Evolutionary conservation across 352 stramenopile species (phyloP), one percentile per base, ranked within the genome.

Genomic region (Globisporangium uncinulatum): DNA sequence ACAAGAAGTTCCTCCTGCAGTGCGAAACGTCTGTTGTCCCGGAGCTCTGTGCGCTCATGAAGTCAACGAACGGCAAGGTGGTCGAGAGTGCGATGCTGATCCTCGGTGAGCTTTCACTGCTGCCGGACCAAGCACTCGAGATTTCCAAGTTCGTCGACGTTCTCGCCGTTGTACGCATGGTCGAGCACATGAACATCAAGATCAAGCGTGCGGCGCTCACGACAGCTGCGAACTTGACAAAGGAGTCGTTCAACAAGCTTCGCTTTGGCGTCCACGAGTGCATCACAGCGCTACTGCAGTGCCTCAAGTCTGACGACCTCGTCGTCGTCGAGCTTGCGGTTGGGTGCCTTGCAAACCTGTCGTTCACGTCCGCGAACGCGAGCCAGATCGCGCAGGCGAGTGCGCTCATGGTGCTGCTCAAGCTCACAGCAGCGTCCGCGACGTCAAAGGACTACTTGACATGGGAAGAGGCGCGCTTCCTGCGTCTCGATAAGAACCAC

Each of bases 231-330:
- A 71, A 87, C 60, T 57, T 90, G 9, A 92, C 80, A 4, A 84
- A 83, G 15, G 79, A 90, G 54, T 87, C 83, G 0, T 89, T 90
- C 51, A 90, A 90, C 63, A 90, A 90, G 56, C 60, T 86, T 5
- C 78, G 78, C 10, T 92, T 89, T 29, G 79, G 80, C 0, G 67
- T 86, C 8, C 60, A 63, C 9, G 73, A 83, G 43, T 86, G 80
- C 42, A 57, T 89, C 11, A 64, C 75, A 31, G 76, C 76, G 7
- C 60, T 92, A 29, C 51, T 89, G 15, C 36, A 29, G 8, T 80
- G 73, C 20, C 43, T 92, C 2, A 54, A 76, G 45, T 77, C 69
- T 0, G 71, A 89, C 31, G 83, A 92, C 53, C 61, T 91, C 45
- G 51, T 79, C 10, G 70, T 87, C 39, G 70, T 91, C 20, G 79